A percentile compares a stretch with the other conserved stretches of the same genome.
These are phyloP conservation scores for Aspergillus cavernicola DNA, from an alignment of 495 filamentous ascomycete genomes.

Conservation along the genomic window DNA sequence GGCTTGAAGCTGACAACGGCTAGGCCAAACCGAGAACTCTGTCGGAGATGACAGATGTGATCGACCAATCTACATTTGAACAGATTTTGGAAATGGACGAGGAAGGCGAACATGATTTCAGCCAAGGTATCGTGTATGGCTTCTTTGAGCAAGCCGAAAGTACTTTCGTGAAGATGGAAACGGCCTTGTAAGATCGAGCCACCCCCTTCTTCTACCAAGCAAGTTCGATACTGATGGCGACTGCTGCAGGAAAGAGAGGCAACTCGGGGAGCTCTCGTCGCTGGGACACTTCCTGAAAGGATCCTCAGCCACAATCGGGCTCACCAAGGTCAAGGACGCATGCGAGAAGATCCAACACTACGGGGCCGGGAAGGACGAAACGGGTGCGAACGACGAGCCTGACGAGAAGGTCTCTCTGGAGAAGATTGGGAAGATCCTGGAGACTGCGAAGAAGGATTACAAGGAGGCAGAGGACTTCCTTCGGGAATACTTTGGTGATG, in stretches of 20 bases:
- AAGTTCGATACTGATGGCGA: conserved; percentile 9
- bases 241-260: conserved; percentile 50
- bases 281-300: conserved; percentile 97
- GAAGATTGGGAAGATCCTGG: conserved; percentile 65
- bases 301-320: conserved; percentile 92
- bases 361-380: conserved; percentile 74
- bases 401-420: conserved; percentile 63
- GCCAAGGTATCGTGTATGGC: conserved; percentile 78
- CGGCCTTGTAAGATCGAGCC: conserved; percentile 62
- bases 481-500: conserved; percentile 62
- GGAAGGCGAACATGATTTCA: conserved; percentile 72
- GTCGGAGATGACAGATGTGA: conserved; percentile 59
- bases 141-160: conserved; percentile 90
- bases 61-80: conserved; percentile 78
- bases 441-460: conserved; percentile 71
- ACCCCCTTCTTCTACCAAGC: background rate
- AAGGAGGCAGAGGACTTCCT: conserved; percentile 67
- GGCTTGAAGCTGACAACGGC: conserved; percentile 1
- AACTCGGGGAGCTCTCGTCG: conserved; percentile 70
- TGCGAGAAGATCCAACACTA: conserved; percentile 97
- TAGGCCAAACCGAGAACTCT: conserved; percentile 47
- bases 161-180: conserved; percentile 85
- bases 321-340: conserved; percentile 85
- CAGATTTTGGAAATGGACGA: conserved; percentile 99
- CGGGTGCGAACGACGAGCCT: conserved; percentile 57